Percentiles rank a stretch among this genome's conserved stretches.
These are phyloP conservation scores for Kalaharituber pfeilii DNA, from an alignment of 2,329 filamentous ascomycete genomes.

Conservation along the genomic window DNA sequence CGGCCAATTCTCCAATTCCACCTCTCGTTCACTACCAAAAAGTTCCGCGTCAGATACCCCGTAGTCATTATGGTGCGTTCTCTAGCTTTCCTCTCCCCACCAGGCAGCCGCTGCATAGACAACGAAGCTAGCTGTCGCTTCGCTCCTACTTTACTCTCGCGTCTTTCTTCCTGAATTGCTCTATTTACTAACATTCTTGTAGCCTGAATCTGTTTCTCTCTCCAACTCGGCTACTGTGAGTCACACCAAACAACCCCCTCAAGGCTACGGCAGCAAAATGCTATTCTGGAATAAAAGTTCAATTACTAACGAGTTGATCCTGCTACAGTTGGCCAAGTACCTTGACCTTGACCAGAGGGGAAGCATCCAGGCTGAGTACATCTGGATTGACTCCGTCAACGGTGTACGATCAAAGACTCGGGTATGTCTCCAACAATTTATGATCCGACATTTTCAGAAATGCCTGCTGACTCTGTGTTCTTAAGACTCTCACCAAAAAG, in stretches of 20 bases:
- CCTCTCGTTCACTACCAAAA: too few relatives aligned
- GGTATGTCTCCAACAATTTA: slow-evolving; percentile 41
- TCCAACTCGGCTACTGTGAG: not conserved
- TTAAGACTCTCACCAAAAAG: slow-evolving; percentile 45
- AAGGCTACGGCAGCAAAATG: not conserved
- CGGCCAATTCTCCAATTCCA: too few relatives aligned
- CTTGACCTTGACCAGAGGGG: slow-evolving; percentile 79
- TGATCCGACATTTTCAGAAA: slow-evolving; percentile 2
- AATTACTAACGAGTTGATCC: not conserved
- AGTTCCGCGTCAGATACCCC: not conserved
- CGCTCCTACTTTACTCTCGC: not conserved
- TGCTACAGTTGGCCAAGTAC: slow-evolving; percentile 43
- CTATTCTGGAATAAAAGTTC: too few relatives aligned
- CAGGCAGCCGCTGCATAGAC: too few relatives aligned
- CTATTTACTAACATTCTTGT: not conserved
- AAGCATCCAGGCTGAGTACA: slow-evolving; percentile 79
- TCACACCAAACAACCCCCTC: not conserved
- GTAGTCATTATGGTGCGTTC: not conserved
- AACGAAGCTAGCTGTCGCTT: too few relatives aligned
- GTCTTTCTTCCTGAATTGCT: not conserved
- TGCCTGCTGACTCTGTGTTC: slow-evolving; percentile 8
- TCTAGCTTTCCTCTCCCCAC: too few relatives aligned
- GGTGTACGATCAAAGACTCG: slow-evolving; percentile 87
- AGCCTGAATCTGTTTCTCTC: not conserved
- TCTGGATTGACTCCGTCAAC: slow-evolving; percentile 80